Evolutionary conservation across 2,329 filamentous ascomycete species (phyloP), one percentile per base, ranked within the genome.

Genomic region (Knufia petricola): DNA sequence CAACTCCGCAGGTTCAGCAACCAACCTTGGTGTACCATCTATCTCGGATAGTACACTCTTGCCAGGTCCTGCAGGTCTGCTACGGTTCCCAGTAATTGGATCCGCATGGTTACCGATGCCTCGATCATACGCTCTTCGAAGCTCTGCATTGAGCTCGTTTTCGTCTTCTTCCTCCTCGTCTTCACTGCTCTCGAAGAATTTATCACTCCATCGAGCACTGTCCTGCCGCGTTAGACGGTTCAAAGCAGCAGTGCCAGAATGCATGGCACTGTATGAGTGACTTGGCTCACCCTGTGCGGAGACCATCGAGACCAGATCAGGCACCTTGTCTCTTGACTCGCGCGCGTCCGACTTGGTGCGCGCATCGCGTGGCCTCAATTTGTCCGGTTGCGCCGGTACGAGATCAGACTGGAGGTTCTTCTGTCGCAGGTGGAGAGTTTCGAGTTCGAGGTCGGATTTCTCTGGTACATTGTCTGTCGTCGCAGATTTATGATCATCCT

Each of bases 131-230:
- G 56, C 56, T 34, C 50, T 55, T 24, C 50, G 41, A 15, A 54
- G 32, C 41, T 57, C 56, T 17, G 49, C 40, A 32, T 45, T 31
- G 34, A 44, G 31, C 2, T 60, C 59, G 26, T 56, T 59, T 21
- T 61, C 62, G 26, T 63, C 56, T 1, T 59, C 61, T 8, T 67
- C 63, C 42, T 67, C 69, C 49, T 75, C 71, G 41, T 71, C 67
- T 21, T 66, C 71, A 26, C 66, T 78, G 54, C 81, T 78, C 8
- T 69, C 69, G 68, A 79, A 82, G 60, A 84, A 79, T 9, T 74
- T 69, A 42, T 85, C 81, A 60, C 78, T 83, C 82, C 82, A 85
- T 3, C 72, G 73, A 47, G 75, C 69, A 2, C 77, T 81, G 56
- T 83, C 80, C 40, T 59, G 57, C 21, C 61, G 58, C 20, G 61